Conservation (phyloP, 2,329 filamentous ascomycete species). For the Fusarium sp. region DNA sequence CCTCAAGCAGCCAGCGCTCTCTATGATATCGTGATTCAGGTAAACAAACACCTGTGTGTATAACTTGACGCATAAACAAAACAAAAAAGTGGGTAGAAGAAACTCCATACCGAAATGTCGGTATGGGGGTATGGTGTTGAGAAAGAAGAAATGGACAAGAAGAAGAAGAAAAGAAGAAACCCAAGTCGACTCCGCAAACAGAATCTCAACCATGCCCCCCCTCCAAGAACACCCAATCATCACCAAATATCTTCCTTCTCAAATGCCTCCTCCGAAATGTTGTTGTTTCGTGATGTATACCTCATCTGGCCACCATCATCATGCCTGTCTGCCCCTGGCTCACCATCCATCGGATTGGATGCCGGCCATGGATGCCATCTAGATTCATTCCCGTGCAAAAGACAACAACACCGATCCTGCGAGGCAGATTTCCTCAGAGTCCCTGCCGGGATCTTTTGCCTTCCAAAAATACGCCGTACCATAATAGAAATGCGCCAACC, state of each 20-base stretch:
- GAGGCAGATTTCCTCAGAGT: slow-evolving; percentile 24
- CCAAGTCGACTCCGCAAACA: slow-evolving; percentile 20
- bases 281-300: slow-evolving; percentile 38
- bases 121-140: slow-evolving; percentile 29
- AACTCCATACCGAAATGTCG: slow-evolving; percentile 21
- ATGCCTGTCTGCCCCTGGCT: background rate
- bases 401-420: slow-evolving; percentile 12
- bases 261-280: slow-evolving; percentile 19
- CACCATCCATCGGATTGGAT: slow-evolving; percentile 14
- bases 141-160: slow-evolving; percentile 18
- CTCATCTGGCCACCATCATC: slow-evolving; percentile 13
- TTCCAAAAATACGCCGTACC: slow-evolving; percentile 39
- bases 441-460: slow-evolving; percentile 16
- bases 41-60: slow-evolving; percentile 18
- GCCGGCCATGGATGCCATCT: slow-evolving; percentile 21
- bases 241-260: slow-evolving; percentile 19
- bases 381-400: slow-evolving; percentile 19
- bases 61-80: background rate
- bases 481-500: slow-evolving; percentile 34
- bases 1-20: slow-evolving; percentile 3
- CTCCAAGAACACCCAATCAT: slow-evolving; percentile 13
- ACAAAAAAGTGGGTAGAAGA: slow-evolving; percentile 4
- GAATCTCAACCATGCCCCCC: slow-evolving; percentile 20
- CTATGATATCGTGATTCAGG: slow-evolving; percentile 1
- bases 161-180: background rate